Evolutionary conservation across 2,329 filamentous ascomycete genomes (phyloP).

Genomic region (Tricladium varicosporioides): DNA sequence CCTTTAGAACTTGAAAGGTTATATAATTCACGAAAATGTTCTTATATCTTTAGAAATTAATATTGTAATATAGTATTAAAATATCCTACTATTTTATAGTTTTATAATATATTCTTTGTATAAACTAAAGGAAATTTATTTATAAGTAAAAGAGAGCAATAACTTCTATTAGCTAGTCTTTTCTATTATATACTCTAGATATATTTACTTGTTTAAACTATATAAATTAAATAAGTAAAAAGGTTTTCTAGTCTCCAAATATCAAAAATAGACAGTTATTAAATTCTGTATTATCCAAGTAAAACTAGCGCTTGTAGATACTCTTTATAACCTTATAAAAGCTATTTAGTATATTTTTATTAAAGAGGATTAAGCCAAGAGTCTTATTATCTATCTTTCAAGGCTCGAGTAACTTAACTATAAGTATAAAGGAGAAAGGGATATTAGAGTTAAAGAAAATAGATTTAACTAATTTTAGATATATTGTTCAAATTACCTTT

Average conservation of each 20-base stretch:
- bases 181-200: conserved; percentile 7
- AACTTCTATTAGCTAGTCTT: conserved; percentile 10
- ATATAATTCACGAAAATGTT: conserved; percentile 6
- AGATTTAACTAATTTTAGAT: conserved; percentile 4
- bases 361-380: not conserved
- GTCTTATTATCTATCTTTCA: conserved; percentile 3
- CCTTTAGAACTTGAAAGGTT: conserved; percentile 6
- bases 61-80: not conserved
- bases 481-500: conserved; percentile 4
- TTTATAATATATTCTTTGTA: conserved; percentile 1
- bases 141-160: conserved; percentile 6
- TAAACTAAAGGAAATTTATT: not conserved
- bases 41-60: not conserved
- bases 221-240: conserved; percentile 8
- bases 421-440: not conserved
- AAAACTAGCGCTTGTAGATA: conserved; percentile 1
- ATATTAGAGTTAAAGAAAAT: not conserved
- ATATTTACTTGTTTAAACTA: conserved; percentile 2
- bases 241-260: conserved; percentile 7
- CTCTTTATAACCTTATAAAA: not conserved
- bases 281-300: conserved; percentile 2
- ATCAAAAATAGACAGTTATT: conserved; percentile 5
- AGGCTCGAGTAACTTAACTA: conserved; percentile 1
- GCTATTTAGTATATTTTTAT: not conserved
- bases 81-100: conserved; percentile 3